Conservation (phyloP, 140 eudicot species). For the Cichorium intybus region DNA sequence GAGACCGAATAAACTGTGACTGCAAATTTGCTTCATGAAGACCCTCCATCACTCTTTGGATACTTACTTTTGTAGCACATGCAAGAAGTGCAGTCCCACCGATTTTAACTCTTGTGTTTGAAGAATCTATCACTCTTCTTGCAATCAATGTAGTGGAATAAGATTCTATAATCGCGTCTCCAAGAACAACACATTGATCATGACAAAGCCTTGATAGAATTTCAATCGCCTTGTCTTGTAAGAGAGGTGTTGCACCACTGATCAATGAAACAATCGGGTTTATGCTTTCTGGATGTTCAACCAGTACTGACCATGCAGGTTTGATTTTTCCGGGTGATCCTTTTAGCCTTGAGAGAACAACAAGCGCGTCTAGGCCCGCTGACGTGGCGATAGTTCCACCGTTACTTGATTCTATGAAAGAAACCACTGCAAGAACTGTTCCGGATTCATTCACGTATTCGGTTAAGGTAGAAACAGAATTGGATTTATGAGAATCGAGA, state of each 20-base stretch:
- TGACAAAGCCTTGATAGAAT: conserved; percentile 76
- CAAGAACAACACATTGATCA: conserved; percentile 73
- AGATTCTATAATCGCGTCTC: conserved; percentile 57
- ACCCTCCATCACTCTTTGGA: conserved; percentile 70
- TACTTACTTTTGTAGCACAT: conserved; percentile 83
- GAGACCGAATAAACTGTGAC: conserved; percentile 61
- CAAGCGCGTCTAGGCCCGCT: conserved; percentile 88
- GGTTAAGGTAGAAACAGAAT: conserved; percentile 59
- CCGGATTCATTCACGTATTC: conserved; percentile 78
- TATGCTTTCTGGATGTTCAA: conserved; percentile 73
- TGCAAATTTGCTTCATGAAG: conserved; percentile 54
- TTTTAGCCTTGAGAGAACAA: conserved; percentile 63
- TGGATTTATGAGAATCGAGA: conserved; percentile 60
- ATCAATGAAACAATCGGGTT: conserved; percentile 80
- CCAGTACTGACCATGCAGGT: conserved; percentile 88
- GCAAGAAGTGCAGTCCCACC: conserved; percentile 93
- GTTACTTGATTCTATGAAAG: conserved; percentile 66
- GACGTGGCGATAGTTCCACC: conserved; percentile 57
- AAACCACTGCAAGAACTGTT: conserved; percentile 86
- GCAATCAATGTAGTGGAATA: conserved; percentile 68
- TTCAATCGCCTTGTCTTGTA: conserved; percentile 90
- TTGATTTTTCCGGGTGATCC: conserved; percentile 50
- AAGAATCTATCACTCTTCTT: conserved; percentile 70
- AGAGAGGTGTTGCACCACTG: conserved; percentile 55
- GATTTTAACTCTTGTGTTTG: conserved; percentile 56